A percentile compares a stretch with the other conserved stretches of the same genome.
Conservation (phyloP, 164 flowering plant species). For the Kingdonia uniflora region DNA sequence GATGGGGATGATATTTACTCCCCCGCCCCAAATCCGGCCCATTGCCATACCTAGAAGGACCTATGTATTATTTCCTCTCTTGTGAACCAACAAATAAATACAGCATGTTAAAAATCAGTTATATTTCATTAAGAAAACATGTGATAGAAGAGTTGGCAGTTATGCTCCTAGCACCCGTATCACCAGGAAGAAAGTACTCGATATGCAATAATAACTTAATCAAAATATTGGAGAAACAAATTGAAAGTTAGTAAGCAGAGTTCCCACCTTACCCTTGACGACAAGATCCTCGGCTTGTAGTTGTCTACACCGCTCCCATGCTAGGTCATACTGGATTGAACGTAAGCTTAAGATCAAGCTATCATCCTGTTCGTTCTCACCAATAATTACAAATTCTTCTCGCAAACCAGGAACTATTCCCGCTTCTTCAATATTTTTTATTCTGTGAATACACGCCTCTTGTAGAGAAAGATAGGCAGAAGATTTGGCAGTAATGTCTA, state of each 20-base stretch:
- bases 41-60: too few relatives aligned
- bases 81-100: too few relatives aligned
- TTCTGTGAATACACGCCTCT: conserved; percentile 71
- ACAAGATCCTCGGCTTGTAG: conserved; percentile 94
- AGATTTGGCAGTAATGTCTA: conserved; percentile 82
- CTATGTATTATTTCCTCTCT: too few relatives aligned
- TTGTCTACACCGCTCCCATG: conserved; percentile 95
- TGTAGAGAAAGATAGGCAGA: conserved; percentile 71
- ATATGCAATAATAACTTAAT: too few relatives aligned
- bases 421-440: conserved; percentile 66
- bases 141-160: too few relatives aligned
- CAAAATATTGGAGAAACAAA: not conserved
- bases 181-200: too few relatives aligned
- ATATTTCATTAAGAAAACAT: too few relatives aligned
- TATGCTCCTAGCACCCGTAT: too few relatives aligned
- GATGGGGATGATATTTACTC: too few relatives aligned
- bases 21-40: too few relatives aligned
- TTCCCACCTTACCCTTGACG: conserved; percentile 84
- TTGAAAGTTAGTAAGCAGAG: not conserved
- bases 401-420: conserved; percentile 71
- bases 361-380: conserved; percentile 72
- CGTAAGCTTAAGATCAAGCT: conserved; percentile 73
- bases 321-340: conserved; percentile 62
- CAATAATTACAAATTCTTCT: conserved; percentile 79
- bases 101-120: too few relatives aligned